Percentiles rank a stretch among this genome's conserved stretches.
phyloP scores from a whole-genome alignment of 2,329 filamentous ascomycete genomes.

The Rutstroemia sp. region DNA sequence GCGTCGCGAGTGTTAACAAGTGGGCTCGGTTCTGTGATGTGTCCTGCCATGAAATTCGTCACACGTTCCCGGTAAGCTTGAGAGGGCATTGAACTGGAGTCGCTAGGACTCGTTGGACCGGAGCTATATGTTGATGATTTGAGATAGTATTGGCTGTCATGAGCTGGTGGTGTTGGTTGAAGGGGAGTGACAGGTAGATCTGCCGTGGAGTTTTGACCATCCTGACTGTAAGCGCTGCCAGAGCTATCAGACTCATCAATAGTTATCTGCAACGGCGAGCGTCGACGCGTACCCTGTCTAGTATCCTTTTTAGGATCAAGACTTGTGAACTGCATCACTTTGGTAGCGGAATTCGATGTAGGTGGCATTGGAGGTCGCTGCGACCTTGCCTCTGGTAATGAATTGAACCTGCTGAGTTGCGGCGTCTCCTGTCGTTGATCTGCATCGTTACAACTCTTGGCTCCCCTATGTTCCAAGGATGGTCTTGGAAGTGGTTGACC shows the following conservation, averaged over 20 bases:
- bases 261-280: neutral
- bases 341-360: constrained; percentile 15
- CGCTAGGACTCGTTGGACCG: neutral
- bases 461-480: neutral
- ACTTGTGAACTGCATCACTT: constrained; percentile 19
- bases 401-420: neutral
- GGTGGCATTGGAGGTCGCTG: neutral
- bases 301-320: constrained; percentile 12
- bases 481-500: constrained; percentile 4
- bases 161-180: neutral
- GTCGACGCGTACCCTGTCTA: neutral
- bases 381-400: constrained; percentile 2
- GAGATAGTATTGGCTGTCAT: neutral
- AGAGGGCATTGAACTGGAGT: neutral
- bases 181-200: neutral
- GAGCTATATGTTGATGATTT: neutral
- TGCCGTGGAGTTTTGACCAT: neutral
- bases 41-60: neutral
- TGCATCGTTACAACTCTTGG: neutral
- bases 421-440: neutral
- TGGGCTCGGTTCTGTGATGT: neutral
- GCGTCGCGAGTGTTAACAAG: neutral
- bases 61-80: constrained; percentile 5
- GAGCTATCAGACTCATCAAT: constrained; percentile 7
- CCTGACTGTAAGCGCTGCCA: constrained; percentile 3